Base-by-base conservation (phyloP, 2,329 filamentous ascomycete species). In the Pleomassaria siparia region DNA sequence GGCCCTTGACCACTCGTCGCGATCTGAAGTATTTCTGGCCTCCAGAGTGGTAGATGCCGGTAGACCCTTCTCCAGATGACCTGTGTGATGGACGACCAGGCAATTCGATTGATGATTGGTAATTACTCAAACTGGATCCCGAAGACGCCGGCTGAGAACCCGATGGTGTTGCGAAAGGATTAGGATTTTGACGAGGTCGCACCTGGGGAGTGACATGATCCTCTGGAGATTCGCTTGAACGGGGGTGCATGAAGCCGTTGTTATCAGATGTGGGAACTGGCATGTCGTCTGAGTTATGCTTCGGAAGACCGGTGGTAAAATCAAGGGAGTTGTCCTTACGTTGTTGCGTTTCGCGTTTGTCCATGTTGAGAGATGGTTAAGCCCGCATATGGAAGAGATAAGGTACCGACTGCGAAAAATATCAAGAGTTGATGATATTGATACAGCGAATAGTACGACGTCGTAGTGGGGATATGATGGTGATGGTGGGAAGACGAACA, bases 1-100 rank as follows among this genome's bases (percentile, higher is more conserved):
- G 82, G 33, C 82, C 87, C 66, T 89, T 89, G 65, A 79, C 81
- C 26, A 92, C 80, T 51, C 87, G 76, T 49, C 87, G 78, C 15
- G 87, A 91, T 69, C 85, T 85, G 65, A 91, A 92, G 72, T 86
- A 90, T 44, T 51, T 45, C 7, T 39, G 18, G n/a, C 40, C 33
- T 21, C 24, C 36, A 6, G 44, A 44, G 11, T 40, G 30, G 30
- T 33, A 16, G 13, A n/a, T 4, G 16, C 18, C 37, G 22, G 15
- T 15, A 4, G 40, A 21, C 18, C 24, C 25, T 18, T 30, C 43
- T 15, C 9, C 26, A 22, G 32, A 22, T 9, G 43, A 24, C 21
- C 41, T n/a, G n/a, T n/a, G 29, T 11, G 29, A 35, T 7, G 32
- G 7, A 5, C 25, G 25, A 28, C 12, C 12, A 28, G 25, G 25